Percentiles rank a stretch among this genome's conserved stretches.
Conservation (phyloP, 2,329 filamentous ascomycete genomes). For the Rutstroemia sydowiana region DNA sequence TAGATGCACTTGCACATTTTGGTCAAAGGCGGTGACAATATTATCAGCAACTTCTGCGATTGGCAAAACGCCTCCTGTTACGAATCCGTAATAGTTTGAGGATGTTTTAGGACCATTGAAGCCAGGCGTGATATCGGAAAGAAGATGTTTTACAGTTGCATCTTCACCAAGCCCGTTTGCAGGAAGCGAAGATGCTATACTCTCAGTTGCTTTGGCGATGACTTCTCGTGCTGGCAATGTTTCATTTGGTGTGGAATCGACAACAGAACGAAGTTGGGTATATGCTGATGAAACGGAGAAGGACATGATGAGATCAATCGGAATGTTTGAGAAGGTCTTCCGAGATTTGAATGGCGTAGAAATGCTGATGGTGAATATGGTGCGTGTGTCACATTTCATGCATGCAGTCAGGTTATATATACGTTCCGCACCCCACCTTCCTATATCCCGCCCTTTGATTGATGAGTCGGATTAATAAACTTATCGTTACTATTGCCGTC, state of each 20-base stretch:
- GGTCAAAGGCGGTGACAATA: slow-evolving; percentile 72
- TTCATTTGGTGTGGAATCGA: slow-evolving; percentile 19
- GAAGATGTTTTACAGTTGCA: slow-evolving; percentile 36
- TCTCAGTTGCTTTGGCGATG: neutral
- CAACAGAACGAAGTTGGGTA: slow-evolving; percentile 14
- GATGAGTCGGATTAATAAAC: no score
- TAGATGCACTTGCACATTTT: slow-evolving; percentile 79
- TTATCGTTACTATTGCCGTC: no score
- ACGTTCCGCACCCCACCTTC: neutral
- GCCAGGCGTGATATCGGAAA: slow-evolving; percentile 37
- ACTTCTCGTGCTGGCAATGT: slow-evolving; percentile 22
- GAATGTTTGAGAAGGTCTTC: neutral
- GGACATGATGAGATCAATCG: slow-evolving; percentile 5
- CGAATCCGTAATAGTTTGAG: slow-evolving; percentile 71
- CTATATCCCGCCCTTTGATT: no score
- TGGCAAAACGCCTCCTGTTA: slow-evolving; percentile 74
- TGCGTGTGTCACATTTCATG: no score
- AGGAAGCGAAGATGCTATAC: slow-evolving; percentile 29
- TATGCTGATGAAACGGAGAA: slow-evolving; percentile 24
- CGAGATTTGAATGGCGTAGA: neutral
- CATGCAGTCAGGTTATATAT: neutral
- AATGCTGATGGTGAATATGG: no score
- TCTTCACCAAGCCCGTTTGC: slow-evolving; percentile 36
- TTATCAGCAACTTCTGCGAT: slow-evolving; percentile 77
- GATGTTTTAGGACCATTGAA: slow-evolving; percentile 29